A percentile compares a stretch with the other conserved stretches of the same genome.
phyloP scores from a whole-genome alignment of 148 eudicot species.

The Fagopyrum esculentum region DNA sequence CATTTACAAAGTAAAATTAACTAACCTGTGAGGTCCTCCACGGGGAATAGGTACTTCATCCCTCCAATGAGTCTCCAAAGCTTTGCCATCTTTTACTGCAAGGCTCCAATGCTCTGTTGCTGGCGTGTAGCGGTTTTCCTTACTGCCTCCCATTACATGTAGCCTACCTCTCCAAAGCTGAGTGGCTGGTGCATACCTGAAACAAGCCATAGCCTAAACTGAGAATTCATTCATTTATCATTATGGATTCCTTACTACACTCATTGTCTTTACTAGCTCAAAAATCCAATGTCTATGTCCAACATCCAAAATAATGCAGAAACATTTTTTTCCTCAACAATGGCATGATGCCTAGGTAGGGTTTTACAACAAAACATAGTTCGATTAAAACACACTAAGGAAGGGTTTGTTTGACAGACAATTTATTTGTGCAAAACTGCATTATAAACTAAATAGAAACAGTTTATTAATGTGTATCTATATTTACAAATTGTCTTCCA shows the following conservation, averaged over 20 bases:
- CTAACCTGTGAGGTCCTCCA: slow-evolving; percentile 45
- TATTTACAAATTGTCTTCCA: too few species aligned
- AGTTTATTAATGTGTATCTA: too few species aligned
- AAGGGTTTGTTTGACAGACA: not conserved
- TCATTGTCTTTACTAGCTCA: not conserved
- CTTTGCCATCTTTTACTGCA: slow-evolving; percentile 34
- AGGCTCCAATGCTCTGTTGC: slow-evolving; percentile 42
- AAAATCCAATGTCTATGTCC: not conserved
- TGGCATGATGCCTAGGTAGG: too few species aligned
- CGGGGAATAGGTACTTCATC: slow-evolving; percentile 41
- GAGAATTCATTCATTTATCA: not conserved
- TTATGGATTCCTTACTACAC: not conserved
- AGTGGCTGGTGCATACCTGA: slow-evolving; percentile 44
- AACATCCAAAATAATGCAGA: not conserved
- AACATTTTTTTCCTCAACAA: not conserved
- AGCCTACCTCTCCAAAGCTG: slow-evolving; percentile 45
- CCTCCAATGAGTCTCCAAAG: slow-evolving; percentile 31
- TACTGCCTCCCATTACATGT: slow-evolving; percentile 49
- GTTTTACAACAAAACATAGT: not conserved
- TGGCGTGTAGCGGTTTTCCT: slow-evolving; percentile 41
- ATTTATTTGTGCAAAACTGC: not conserved
- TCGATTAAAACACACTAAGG: not conserved
- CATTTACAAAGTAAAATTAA: not conserved
- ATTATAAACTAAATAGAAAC: too few species aligned
- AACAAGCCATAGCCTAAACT: not conserved